phyloP scores from a whole-genome alignment of 371 early-diverging fungal genomes.

The Mucor piriformis region DNA sequence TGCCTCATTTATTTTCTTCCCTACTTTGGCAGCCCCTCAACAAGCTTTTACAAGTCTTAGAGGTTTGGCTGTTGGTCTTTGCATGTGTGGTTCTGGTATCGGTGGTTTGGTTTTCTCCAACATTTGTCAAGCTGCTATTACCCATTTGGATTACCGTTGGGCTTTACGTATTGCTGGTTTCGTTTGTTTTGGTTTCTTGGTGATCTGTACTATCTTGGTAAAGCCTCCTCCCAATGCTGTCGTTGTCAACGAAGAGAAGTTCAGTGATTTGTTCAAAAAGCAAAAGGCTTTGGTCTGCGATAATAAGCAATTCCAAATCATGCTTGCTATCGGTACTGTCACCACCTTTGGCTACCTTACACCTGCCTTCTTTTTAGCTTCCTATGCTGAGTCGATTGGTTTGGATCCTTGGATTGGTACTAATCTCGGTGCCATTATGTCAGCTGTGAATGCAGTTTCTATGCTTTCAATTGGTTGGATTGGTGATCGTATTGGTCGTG shows the following conservation, averaged over 20 bases:
- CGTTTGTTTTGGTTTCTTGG: conserved; percentile 51
- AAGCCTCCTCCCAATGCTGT: conserved; percentile 38
- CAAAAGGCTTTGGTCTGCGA: conserved; percentile 20
- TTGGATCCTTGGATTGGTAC: conserved; percentile 39
- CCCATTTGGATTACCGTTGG: conserved; percentile 61
- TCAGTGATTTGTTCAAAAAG: conserved; percentile 25
- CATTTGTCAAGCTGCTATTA: conserved; percentile 54
- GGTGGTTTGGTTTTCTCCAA: conserved; percentile 72
- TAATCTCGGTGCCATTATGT: conserved; percentile 52
- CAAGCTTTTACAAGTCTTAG: conserved; percentile 74
- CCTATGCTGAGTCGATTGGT: conserved; percentile 37
- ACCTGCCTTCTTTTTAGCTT: conserved; percentile 3
- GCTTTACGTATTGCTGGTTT: conserved; percentile 67
- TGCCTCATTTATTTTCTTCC: conserved; percentile 68
- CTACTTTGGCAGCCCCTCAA: conserved; percentile 65
- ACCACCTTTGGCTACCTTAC: conserved; percentile 31
- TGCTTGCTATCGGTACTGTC: conserved; percentile 29
- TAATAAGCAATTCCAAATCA: conserved; percentile 23
- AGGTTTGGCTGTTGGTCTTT: conserved; percentile 74
- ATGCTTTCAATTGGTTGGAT: conserved; percentile 48
- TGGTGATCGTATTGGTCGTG: conserved; percentile 60
- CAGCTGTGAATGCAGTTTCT: conserved; percentile 50
- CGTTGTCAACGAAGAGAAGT: conserved; percentile 28
- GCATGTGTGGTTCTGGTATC: conserved; percentile 68
- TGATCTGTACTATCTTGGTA: conserved; percentile 49